Evolutionary conservation across 2,329 filamentous ascomycete genomes (phyloP), one percentile per base, ranked within the genome.

Genomic region (Penicillium frequentans): DNA sequence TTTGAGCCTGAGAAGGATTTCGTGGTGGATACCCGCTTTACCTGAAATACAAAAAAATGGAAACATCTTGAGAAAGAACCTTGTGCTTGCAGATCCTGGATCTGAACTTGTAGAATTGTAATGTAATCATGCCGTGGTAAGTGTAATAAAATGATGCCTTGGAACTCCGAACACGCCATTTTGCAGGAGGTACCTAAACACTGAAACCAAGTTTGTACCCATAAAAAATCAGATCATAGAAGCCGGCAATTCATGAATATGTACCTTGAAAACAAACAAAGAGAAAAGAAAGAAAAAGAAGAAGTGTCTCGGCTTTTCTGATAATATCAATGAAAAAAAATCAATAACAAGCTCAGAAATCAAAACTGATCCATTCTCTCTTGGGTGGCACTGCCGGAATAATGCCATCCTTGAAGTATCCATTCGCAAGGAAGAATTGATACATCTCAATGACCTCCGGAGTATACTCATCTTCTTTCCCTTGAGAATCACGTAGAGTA

Each of bases 361-460:
- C 85, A 84, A 89, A 93, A 27, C 78, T 74, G 63, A 86, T 87
- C 80, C 87, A 93, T 68, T 93, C 91, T 59, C 86, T 81, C 73
- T 87, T 87, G 0, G 93, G 93, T 21, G 93, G 90, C 46, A 91
- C 77, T 64, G 89, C 82, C 0, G 93, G 93, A 77, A 96, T 89
- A 7, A 86, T 67, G 0, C 87, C 88, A 35, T 86, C 85, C 43
- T 83, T 81, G 72, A 96, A 96, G 31, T 72, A 74, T 0, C 90
- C 90, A 21, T 84, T 84, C 61, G 85, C 79, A 46, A 82, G 78
- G 69, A 92, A 86, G 45, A 82, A 79, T 57, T 79, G 77, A 76
- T 93, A 96, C 46, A 85, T 82, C 37, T 79, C 80, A 67, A 84
- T 84, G 39, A 86, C 67, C 59, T 76, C 75, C 0, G 79, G 77